Base-by-base conservation (phyloP, 257 asterid genomes). In the Fraxinus pennsylvanica region DNA sequence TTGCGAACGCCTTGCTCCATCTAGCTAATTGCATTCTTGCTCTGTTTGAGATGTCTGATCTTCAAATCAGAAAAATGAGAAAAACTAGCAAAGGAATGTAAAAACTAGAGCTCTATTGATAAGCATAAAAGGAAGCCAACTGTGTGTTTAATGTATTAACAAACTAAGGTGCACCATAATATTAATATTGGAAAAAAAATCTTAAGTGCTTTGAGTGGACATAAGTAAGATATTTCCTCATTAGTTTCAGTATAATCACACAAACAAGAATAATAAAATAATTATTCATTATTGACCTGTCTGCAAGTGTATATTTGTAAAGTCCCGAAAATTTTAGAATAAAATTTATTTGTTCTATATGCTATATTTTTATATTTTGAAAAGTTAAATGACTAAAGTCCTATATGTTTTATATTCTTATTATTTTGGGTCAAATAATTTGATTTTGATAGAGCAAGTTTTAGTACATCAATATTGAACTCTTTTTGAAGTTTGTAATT, bases 31-130 rank as follows among this genome's bases (percentile, higher is more conserved):
- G 86, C 82, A 83, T 80, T 79, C 92, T 91, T 81, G 99, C 98
- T 94, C 96, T 93, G 95, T 90, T 86, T 79, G 99, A 89, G 86
- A 96, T 85, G 84, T 91, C 99, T 96, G 98, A 87, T 86, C 89
- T 88, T 89, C 93, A 90, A 90, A 96, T 89, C 87, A 91, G 94
- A 88, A 86, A 82, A 88, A 89, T 88, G 91, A 91, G 96, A 82
- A 87, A 88, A 74, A 75, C 71, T 71, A 67, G 80, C 86, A 75
- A 79, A 80, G 72, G 79, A 76, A 76, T 77, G 74, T 80, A 72
- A 54, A 27, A 9, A 63, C 21, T 27, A 63, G 69, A 63, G 35
- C 69, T 27, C 36, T 63, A 63, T 3, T 63, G 69, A 32, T 25
- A 63, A 22, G 33, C 27, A 8, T 59, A 59, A 21, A 21, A 2